These are phyloP conservation scores for Suhomyces ambrosiae DNA, from an alignment of 1,139 yeast genomes.

Conservation along the genomic window DNA sequence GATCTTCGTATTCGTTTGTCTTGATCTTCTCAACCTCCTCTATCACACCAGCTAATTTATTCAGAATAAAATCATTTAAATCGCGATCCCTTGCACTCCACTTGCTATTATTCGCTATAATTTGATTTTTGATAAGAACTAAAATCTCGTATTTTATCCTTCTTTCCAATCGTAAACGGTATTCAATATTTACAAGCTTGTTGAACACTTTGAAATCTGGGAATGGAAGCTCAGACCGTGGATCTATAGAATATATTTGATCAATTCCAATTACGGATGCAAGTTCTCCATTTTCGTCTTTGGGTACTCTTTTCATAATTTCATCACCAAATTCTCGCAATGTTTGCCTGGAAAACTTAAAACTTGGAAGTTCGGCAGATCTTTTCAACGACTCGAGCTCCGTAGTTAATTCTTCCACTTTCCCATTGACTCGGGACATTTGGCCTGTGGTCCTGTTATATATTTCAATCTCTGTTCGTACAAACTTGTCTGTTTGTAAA, in stretches of 20 bases:
- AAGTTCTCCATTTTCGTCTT: conserved; percentile 17
- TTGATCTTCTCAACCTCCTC: conserved; percentile 14
- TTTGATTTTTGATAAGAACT: conserved; percentile 33
- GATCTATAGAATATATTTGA: conserved; percentile 33
- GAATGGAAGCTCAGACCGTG: conserved; percentile 26
- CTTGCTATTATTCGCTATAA: conserved; percentile 34
- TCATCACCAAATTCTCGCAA: conserved; percentile 29
- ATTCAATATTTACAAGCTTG: conserved; percentile 38
- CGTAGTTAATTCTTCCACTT: conserved; percentile 24
- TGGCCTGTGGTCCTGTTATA: conserved; percentile 37
- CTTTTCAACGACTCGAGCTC: conserved; percentile 29
- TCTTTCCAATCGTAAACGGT: conserved; percentile 33
- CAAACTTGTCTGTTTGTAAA: conserved; percentile 21
- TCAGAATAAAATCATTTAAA: conserved; percentile 40
- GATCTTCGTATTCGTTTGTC: conserved; percentile 16
- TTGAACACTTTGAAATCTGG: conserved; percentile 36
- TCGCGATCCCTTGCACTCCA: conserved; percentile 46
- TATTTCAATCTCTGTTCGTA: conserved; percentile 26
- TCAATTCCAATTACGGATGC: conserved; percentile 24
- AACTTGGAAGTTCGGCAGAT: conserved; percentile 32
- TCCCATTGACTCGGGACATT: conserved; percentile 32
- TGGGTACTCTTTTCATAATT: conserved; percentile 18
- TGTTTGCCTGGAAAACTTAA: conserved; percentile 34
- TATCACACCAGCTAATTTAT: conserved; percentile 31
- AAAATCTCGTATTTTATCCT: conserved; percentile 42